These are phyloP conservation scores for Thalia dealbata DNA, from an alignment of 176 grass and related monocot genomes.

Conservation along the genomic window DNA sequence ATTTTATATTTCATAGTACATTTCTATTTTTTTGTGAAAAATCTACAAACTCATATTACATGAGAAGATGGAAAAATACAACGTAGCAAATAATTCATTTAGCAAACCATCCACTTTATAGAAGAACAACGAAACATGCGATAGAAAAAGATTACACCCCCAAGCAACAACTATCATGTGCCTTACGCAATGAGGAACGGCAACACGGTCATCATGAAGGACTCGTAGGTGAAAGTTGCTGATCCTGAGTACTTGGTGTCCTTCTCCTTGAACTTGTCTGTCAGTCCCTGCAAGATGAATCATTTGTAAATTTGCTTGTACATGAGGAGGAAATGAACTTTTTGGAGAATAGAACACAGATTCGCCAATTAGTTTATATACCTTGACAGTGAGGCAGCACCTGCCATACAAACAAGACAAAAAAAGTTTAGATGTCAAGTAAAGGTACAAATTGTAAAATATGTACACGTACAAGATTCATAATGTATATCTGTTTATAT, in stretches of 20 bases:
- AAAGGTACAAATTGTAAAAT: too few species aligned
- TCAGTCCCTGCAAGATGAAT: constrained; percentile 54
- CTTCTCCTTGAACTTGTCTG: constrained; percentile 95
- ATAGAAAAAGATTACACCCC: not conserved
- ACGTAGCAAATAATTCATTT: too few species aligned
- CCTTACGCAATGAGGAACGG: constrained; percentile 68
- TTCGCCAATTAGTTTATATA: constrained; percentile 18
- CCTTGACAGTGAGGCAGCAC: constrained; percentile 98
- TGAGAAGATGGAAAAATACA: too few species aligned
- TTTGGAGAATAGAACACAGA: not conserved
- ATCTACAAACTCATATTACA: too few species aligned
- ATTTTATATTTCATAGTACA: too few species aligned
- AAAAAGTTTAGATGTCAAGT: not conserved
- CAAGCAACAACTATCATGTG: not conserved
- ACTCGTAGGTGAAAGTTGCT: constrained; percentile 72
- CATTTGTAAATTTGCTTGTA: constrained; percentile 12
- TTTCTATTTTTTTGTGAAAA: too few species aligned
- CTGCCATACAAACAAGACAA: constrained; percentile 29
- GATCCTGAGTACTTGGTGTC: constrained; percentile 53
- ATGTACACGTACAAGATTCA: not conserved
- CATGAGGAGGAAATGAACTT: not conserved
- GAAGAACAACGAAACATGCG: not conserved
- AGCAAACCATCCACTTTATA: not conserved
- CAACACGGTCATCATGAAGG: constrained; percentile 80
- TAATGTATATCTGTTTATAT: too few species aligned